Base-by-base conservation (phyloP, 192 early-diverging fungal genomes). In the Spinellus fusiger region DNA sequence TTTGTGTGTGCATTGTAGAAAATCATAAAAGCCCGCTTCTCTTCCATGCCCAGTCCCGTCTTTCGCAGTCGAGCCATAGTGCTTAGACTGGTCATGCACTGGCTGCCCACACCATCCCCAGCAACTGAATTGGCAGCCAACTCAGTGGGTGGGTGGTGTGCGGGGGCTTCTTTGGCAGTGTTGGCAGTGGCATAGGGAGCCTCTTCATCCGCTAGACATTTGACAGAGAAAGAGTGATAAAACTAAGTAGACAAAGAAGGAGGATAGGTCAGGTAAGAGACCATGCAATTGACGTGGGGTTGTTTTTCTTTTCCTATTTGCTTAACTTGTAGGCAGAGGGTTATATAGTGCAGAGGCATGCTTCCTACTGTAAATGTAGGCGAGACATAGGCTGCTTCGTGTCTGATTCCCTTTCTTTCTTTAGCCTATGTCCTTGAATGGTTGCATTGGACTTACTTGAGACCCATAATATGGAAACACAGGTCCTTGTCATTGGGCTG, bases 21-120 rank as follows among this genome's bases (percentile, higher is more conserved):
- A 1, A 86, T 75, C 60, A 93, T 67, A 62, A 93, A 93, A 20
- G 84, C 84, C 23, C 74, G 70, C 69, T 93, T 93, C 59, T 92
- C 89, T 52, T 75, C 65, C 7, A 86, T 76, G 3, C 75, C 77
- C 50, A 88, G 54, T 12, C 79, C 78, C 0, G 86, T 83, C 67
- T 82, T 87, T 27, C 89, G 76, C 59, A 88, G 72, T 22, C 89
- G 81, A 13, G 85, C 77, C 10, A 91, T 61, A 47, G 80, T 79
- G 27, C 78, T 74, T 68, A 93, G 58, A 29, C 76, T 56, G 18
- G 76, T 71, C 37, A 73, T 56, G 6, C 91, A 73, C 4, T 81
- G 83, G 20, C 76, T 73, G 27, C 83, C 87, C 27, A 87, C 63
- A 34, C 66, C 57, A 49, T 81, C 86, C 33, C 80, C 75, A 31